Evolutionary conservation across 176 grass and related monocot species (phyloP).

Genomic region (Carex littledalei): DNA sequence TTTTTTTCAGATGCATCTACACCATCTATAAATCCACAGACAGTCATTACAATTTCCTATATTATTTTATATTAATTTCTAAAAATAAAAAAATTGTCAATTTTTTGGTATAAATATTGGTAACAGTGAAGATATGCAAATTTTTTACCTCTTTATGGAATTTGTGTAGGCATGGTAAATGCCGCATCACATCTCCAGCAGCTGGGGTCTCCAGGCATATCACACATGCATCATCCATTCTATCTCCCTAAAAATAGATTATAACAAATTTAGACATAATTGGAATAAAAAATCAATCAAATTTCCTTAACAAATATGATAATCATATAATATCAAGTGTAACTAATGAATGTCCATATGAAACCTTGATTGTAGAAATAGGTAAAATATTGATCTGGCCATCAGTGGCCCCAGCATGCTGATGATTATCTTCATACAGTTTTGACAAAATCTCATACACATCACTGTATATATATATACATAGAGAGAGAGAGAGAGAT

Average conservation of each 20-base stretch:
- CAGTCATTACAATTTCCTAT: too few relatives aligned
- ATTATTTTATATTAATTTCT: too few relatives aligned
- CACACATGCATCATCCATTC: constrained; percentile 38
- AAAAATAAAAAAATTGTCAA: constrained; percentile 24
- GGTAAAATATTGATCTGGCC: constrained; percentile 69
- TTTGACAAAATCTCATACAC: constrained; percentile 45
- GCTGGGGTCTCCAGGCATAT: constrained; percentile 64
- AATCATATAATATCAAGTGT: not conserved
- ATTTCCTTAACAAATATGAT: too few relatives aligned
- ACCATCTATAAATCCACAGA: too few relatives aligned
- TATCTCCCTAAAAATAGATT: constrained; percentile 30
- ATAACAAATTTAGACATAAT: not conserved
- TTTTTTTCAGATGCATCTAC: too few relatives aligned
- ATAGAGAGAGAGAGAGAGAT: not conserved
- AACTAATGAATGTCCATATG: not conserved
- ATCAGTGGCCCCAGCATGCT: constrained; percentile 42
- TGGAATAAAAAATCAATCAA: too few relatives aligned
- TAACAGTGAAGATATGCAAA: not conserved
- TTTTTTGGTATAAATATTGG: not conserved
- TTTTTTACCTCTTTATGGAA: constrained; percentile 73
- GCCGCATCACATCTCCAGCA: constrained; percentile 50
- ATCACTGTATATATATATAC: constrained; percentile 24
- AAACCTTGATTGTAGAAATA: constrained; percentile 57
- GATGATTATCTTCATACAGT: constrained; percentile 32
- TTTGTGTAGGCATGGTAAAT: constrained; percentile 73